Percentiles rank a stretch among this genome's conserved stretches.
These are phyloP conservation scores for Nitzschia inconspicua DNA, from an alignment of 108 stramenopile genomes.

Conservation along the genomic window DNA sequence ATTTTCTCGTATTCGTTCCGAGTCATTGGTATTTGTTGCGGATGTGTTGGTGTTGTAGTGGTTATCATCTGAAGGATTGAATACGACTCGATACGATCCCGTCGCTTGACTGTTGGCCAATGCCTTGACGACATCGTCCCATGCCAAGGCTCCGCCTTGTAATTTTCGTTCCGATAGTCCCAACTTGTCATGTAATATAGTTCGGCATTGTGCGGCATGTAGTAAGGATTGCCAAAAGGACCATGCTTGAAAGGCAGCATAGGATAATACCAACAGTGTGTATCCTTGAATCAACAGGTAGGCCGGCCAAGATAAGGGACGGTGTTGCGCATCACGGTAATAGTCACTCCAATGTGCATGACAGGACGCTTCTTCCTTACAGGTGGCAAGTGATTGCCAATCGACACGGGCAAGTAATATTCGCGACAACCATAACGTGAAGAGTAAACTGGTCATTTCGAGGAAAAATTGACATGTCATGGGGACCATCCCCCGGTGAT, in stretches of 20 bases:
- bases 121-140: constrained; percentile 75
- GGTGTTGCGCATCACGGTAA: background rate
- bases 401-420: constrained; percentile 85
- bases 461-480: constrained; percentile 83
- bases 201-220: constrained; percentile 55
- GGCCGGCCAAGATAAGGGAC: constrained; percentile 23
- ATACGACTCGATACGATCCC: constrained; percentile 51
- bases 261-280: constrained; percentile 56
- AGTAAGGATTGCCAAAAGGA: constrained; percentile 46
- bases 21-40: too few relatives aligned
- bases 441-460: constrained; percentile 77
- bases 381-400: constrained; percentile 72
- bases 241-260: constrained; percentile 53
- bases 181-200: constrained; percentile 63
- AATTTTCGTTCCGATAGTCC: constrained; percentile 68
- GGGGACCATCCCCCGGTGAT: constrained; percentile 83
- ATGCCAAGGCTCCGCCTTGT: constrained; percentile 75
- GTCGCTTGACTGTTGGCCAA: constrained; percentile 58
- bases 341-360: constrained; percentile 45
- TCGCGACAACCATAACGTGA: constrained; percentile 86
- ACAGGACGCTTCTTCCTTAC: constrained; percentile 80
- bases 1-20: too few relatives aligned
- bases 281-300: constrained; percentile 35
- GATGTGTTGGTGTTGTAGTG: too few relatives aligned
- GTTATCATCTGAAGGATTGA: too few relatives aligned